Evolutionary conservation across 108 stramenopile genomes (phyloP).

Genomic region (Skeletonema potamos): DNA sequence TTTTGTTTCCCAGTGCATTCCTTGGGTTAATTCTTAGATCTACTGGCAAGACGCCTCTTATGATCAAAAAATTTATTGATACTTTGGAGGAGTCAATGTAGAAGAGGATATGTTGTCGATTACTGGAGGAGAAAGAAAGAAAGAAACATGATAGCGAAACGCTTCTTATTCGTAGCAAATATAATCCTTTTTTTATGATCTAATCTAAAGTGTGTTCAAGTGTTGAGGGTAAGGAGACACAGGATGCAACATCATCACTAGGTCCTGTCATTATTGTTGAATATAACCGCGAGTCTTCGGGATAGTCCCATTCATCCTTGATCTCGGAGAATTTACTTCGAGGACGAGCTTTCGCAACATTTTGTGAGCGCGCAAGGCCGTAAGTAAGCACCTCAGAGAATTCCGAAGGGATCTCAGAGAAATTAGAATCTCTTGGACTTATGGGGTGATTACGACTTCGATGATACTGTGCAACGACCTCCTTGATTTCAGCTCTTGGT

Average conservation of each 20-base stretch:
- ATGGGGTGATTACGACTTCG: not conserved
- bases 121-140: no score
- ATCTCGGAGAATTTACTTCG: not conserved
- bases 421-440: not conserved
- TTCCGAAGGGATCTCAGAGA: not conserved
- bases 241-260: not conserved
- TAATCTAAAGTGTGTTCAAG: not conserved
- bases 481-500: not conserved
- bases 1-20: slow-evolving; percentile 37
- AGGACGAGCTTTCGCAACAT: not conserved
- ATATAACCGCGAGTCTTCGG: not conserved
- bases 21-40: slow-evolving; percentile 16
- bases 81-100: not conserved
- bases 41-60: slow-evolving; percentile 2
- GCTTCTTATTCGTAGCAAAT: not conserved
- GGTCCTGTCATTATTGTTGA: not conserved
- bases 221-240: not conserved
- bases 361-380: not conserved
- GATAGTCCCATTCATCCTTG: not conserved
- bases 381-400: not conserved
- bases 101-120: no score
- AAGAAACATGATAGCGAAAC: no score
- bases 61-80: slow-evolving; percentile 11
- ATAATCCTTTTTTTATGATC: not conserved
- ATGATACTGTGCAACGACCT: not conserved